A percentile compares a stretch with the other conserved stretches of the same genome.
phyloP scores from a whole-genome alignment of 164 flowering plant genomes.

The Paratinospora sagittata region DNA sequence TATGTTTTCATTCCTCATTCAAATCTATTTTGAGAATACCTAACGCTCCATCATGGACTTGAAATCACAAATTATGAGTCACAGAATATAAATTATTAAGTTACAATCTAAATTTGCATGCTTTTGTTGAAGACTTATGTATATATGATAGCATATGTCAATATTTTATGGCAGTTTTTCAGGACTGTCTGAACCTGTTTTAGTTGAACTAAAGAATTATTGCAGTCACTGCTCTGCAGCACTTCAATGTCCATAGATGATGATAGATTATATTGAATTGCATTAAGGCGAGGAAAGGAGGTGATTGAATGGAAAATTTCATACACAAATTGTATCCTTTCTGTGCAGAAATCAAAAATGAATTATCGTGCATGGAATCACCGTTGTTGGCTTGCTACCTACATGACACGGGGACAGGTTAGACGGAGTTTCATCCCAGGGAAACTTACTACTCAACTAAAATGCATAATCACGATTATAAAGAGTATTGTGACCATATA shows the following conservation, averaged over 20 bases:
- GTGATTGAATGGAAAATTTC: not conserved
- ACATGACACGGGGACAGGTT: slow-evolving; percentile 73
- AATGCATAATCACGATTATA: not conserved
- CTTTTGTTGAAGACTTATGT: not conserved
- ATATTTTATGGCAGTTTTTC: not conserved
- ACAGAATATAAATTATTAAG: too few species aligned
- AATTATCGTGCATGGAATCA: slow-evolving; percentile 97
- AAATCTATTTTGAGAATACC: too few species aligned
- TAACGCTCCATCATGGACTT: not conserved
- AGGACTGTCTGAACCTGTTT: not conserved
- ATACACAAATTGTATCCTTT: not conserved
- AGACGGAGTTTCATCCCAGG: slow-evolving; percentile 8
- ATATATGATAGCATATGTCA: too few species aligned
- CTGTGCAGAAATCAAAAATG: slow-evolving; percentile 79
- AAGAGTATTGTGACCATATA: not conserved
- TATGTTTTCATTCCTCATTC: too few species aligned
- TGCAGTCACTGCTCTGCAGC: not conserved
- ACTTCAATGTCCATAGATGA: not conserved
- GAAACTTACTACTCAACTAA: not conserved
- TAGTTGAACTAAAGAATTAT: not conserved
- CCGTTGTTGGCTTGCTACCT: slow-evolving; percentile 73
- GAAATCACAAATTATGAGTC: not conserved
- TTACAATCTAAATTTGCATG: not conserved
- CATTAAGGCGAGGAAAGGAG: not conserved
- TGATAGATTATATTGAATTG: not conserved